Evolutionary conservation across 2,329 filamentous ascomycete genomes (phyloP), one percentile per base, ranked within the genome.

Genomic region (Sporothrix euskadiensis): DNA sequence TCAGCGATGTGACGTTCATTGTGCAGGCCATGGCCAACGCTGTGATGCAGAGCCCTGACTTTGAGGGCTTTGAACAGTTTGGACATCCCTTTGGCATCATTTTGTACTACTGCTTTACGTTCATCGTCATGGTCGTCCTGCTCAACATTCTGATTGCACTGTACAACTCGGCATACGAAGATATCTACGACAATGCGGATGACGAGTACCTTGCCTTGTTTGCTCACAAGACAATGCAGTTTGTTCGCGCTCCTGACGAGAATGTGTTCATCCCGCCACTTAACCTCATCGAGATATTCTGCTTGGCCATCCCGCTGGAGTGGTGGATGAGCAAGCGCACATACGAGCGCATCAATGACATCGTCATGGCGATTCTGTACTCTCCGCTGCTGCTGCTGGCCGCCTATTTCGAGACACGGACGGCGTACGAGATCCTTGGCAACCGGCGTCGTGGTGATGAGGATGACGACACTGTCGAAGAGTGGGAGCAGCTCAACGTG

Each of bases 211-310:
- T 99, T 80, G 95, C 94, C 0, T 88, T 98, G 3, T 98, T 97
- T 82, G 88, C 93, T 0, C 92, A 97, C 77, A 97, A 97, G 83
- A 98, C 96, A 0, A 93, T 98, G 88, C 94, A 97, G 79, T 99
- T 98, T 79, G 93, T 98, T 22, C 93, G 96, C 68, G 96, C 96
- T 0, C 96, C 96, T 0, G 96, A 99, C 78, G 96, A 99, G 81
- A 99, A 99, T 78, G 96, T 99, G 72, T 99, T 96, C 83, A 97
- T 99, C 78, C 91, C 96, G 0, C 96, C 96, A 0, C 92, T 99
- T 82, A 99, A 99, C 81, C 86, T 99, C 1, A 88, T 99, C 74
- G 96, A 99, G 81, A 90, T 98, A 22, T 85, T 97, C 75, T 84
- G 88, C 75, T 87, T 98, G 3, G 88, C 92, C 54, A 79, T 97